Conservation (phyloP, 1,284 basidiomycete genomes). For the Hemileia vastatrix region DNA sequence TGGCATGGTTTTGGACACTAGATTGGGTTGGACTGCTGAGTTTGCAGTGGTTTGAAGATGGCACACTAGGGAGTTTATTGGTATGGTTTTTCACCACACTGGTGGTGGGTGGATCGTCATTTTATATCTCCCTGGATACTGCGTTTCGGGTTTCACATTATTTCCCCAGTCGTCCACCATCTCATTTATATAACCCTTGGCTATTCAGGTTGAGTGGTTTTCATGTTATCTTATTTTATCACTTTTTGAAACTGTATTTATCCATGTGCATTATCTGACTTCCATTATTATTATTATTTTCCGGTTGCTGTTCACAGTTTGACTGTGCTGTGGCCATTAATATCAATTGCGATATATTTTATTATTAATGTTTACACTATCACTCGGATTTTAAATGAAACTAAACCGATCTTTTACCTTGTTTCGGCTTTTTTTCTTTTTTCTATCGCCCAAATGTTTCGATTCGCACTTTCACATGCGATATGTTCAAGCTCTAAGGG, state of each 20-base stretch:
- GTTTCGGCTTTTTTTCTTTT: conserved; percentile 29
- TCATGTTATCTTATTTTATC: too few relatives aligned
- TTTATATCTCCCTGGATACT: conserved; percentile 36
- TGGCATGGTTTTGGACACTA: conserved; percentile 26
- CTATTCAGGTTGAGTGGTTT: conserved; percentile 35
- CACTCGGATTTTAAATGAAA: background rate
- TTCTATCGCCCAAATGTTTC: conserved; percentile 29
- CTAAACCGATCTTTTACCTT: conserved; percentile 1
- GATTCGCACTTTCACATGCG: conserved; percentile 30
- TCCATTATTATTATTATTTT: background rate
- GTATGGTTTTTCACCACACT: background rate
- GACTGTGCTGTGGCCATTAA: conserved; percentile 14
- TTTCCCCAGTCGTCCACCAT: conserved; percentile 31
- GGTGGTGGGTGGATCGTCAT: conserved; percentile 21
- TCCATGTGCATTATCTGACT: background rate
- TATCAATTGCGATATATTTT: conserved; percentile 3
- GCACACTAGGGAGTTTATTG: conserved; percentile 27
- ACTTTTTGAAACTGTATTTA: background rate
- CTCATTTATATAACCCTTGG: conserved; percentile 30
- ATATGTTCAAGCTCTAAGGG: conserved; percentile 31
- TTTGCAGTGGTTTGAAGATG: conserved; percentile 38
- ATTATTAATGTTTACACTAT: background rate
- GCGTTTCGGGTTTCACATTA: conserved; percentile 35
- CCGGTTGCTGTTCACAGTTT: background rate
- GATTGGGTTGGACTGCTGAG: conserved; percentile 34